Evolutionary conservation across 306 rosid species (phyloP).

Genomic region (Chamaecrista fasciculata): DNA sequence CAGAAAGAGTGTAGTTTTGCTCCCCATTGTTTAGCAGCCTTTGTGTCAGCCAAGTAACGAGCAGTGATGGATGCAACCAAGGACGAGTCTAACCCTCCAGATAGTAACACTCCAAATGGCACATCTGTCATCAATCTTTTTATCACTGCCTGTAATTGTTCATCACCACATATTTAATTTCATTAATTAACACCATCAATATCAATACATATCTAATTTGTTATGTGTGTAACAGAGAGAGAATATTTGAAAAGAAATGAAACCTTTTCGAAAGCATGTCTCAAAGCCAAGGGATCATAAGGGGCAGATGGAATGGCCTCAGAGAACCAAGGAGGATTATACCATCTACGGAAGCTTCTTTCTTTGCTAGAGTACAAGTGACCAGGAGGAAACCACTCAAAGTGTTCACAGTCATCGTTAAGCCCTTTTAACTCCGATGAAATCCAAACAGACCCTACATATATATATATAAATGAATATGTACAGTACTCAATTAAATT

Average conservation of each 20-base stretch:
- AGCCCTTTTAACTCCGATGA: conserved; percentile 82
- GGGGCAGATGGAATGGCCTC: conserved; percentile 81
- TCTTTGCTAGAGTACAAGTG: conserved; percentile 90
- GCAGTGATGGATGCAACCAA: conserved; percentile 94
- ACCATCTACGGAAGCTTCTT: conserved; percentile 75
- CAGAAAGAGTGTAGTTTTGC: conserved; percentile 90
- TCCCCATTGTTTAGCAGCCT: conserved; percentile 94
- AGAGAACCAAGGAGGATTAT: conserved; percentile 87
- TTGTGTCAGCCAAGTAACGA: conserved; percentile 76
- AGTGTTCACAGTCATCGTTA: conserved; percentile 91
- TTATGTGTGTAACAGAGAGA: no score
- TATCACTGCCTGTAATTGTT: conserved; percentile 80
- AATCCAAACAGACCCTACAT: conserved; percentile 89
- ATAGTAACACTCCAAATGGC: conserved; percentile 91
- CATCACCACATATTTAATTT: no score
- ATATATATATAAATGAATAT: neutral
- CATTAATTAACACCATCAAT: no score
- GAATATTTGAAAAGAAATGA: no score
- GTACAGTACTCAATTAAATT: conserved; percentile 14
- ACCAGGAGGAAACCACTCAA: conserved; percentile 85
- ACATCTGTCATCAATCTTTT: conserved; percentile 98
- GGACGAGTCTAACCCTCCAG: conserved; percentile 93
- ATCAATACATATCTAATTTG: no score
- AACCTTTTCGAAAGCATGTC: conserved; percentile 78
- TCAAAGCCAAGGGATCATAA: conserved; percentile 80